Percentiles rank a stretch among this genome's conserved stretches.
These are phyloP conservation scores for Mycena vulgaris DNA, from an alignment of 768 basidiomycete species.

Conservation along the genomic window DNA sequence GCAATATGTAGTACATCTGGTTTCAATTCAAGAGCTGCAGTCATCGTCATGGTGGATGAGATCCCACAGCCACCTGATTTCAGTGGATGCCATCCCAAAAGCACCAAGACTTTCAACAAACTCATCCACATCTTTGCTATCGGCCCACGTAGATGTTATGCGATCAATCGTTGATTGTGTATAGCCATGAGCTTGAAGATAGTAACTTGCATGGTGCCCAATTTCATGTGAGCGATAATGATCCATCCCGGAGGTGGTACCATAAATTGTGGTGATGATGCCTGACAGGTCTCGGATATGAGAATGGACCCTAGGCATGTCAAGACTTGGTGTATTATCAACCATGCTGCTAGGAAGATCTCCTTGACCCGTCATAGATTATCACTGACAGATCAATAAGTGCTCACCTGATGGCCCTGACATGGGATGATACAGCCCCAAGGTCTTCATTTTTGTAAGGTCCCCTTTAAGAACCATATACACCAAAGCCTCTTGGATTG, in stretches of 20 bases:
- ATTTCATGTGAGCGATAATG: not conserved
- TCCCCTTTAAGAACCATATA: slow-evolving; percentile 23
- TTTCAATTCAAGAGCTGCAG: slow-evolving; percentile 3
- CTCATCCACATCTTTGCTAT: not conserved
- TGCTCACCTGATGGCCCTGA: no score
- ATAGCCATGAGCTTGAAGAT: slow-evolving; percentile 22
- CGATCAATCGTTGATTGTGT: not conserved
- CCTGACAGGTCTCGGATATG: slow-evolving; percentile 12
- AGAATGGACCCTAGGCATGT: not conserved
- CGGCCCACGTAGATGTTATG: not conserved
- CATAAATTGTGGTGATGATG: slow-evolving; percentile 14
- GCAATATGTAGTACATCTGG: no score
- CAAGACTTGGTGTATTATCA: not conserved
- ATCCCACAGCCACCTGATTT: slow-evolving; percentile 17
- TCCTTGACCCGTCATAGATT: no score
- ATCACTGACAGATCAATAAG: no score
- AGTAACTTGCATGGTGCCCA: slow-evolving; percentile 8
- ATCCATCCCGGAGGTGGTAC: not conserved
- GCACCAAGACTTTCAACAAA: not conserved
- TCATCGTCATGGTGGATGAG: slow-evolving; percentile 18
- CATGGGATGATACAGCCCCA: not conserved
- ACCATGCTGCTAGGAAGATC: not conserved
- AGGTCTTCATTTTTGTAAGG: not conserved
- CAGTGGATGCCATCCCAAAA: slow-evolving; percentile 14
- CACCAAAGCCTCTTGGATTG: slow-evolving; percentile 7